A percentile compares a stretch with the other conserved stretches of the same genome.
These are phyloP conservation scores for Pyrenula aspistea DNA, from an alignment of 495 filamentous ascomycete species.

Conservation along the genomic window DNA sequence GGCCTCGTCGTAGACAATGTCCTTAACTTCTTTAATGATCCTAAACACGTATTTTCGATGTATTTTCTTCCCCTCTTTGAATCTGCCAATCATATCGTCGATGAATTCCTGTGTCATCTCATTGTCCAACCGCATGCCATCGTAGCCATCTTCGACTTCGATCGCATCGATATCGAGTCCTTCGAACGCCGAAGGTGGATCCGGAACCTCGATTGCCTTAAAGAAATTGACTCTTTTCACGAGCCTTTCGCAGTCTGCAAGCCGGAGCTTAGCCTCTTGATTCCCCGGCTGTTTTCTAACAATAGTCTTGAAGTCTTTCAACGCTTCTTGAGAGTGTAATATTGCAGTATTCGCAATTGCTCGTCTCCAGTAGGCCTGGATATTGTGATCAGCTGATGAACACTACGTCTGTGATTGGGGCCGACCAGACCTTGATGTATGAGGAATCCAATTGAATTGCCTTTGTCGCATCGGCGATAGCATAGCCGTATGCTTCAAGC, in stretches of 20 bases:
- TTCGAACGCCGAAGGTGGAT: constrained; percentile 82
- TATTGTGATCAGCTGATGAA: neutral
- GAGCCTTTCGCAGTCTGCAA: constrained; percentile 85
- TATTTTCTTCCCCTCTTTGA: constrained; percentile 91
- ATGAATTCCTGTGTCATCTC: constrained; percentile 96
- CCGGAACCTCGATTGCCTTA: constrained; percentile 85
- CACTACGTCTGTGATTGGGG: neutral
- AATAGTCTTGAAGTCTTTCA: constrained; percentile 87
- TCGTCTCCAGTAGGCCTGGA: constrained; percentile 86
- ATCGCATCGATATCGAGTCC: constrained; percentile 82
- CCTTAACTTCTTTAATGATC: constrained; percentile 79
- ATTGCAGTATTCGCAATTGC: constrained; percentile 86
- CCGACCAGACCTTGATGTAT: constrained; percentile 59
- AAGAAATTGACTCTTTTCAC: constrained; percentile 83
- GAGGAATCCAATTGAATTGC: constrained; percentile 83
- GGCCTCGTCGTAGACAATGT: constrained; percentile 80
- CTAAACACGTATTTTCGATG: constrained; percentile 96
- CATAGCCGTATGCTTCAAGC: constrained; percentile 86
- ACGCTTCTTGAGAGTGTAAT: constrained; percentile 70
- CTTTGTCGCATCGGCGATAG: constrained; percentile 84
- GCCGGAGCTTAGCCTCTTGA: constrained; percentile 79
- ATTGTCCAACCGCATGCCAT: constrained; percentile 64
- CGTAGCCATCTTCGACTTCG: constrained; percentile 68
- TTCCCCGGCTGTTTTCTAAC: constrained; percentile 77
- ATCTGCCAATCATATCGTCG: constrained; percentile 88